Evolutionary conservation across 2,329 filamentous ascomycete species (phyloP).

Genomic region (Fusarium caatingaense): DNA sequence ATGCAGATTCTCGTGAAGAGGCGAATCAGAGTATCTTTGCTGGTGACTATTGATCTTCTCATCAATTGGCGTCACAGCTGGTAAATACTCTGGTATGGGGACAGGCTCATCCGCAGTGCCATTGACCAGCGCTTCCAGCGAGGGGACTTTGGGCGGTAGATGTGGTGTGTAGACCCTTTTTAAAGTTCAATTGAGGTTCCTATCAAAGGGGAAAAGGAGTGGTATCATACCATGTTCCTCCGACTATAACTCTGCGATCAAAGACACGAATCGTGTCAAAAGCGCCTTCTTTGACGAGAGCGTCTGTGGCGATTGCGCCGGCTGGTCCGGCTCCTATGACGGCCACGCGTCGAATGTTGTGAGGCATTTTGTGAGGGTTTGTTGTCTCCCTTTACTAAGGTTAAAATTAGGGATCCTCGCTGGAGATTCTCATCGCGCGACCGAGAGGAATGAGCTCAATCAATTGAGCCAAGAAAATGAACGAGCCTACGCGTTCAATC

Average conservation of each 20-base stretch:
- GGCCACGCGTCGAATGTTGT: conserved; percentile 2
- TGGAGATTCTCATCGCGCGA: background rate
- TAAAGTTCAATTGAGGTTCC: background rate
- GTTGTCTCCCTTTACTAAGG: background rate
- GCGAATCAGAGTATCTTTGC: conserved; percentile 30
- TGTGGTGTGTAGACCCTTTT: conserved; percentile 22
- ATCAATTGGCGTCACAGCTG: conserved; percentile 31
- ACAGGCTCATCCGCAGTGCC: conserved; percentile 28
- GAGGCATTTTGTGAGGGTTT: background rate
- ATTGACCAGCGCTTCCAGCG: conserved; percentile 1
- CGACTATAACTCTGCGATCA: conserved; percentile 18
- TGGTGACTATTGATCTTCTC: conserved; percentile 37
- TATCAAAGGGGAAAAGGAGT: background rate
- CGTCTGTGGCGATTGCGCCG: conserved; percentile 34
- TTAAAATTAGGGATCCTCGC: background rate
- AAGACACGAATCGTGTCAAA: conserved; percentile 32
- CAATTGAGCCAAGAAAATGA: background rate
- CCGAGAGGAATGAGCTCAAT: background rate
- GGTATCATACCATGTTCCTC: conserved; percentile 22
- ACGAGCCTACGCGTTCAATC: background rate
- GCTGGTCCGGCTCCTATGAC: conserved; percentile 34
- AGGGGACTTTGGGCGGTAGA: conserved; percentile 15
- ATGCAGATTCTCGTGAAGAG: conserved; percentile 17
- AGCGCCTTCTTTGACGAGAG: conserved; percentile 22
- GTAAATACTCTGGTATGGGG: conserved; percentile 23